Evolutionary conservation across 2,329 filamentous ascomycete species (phyloP).

Genomic region (Chalaropsis thielavioides): DNA sequence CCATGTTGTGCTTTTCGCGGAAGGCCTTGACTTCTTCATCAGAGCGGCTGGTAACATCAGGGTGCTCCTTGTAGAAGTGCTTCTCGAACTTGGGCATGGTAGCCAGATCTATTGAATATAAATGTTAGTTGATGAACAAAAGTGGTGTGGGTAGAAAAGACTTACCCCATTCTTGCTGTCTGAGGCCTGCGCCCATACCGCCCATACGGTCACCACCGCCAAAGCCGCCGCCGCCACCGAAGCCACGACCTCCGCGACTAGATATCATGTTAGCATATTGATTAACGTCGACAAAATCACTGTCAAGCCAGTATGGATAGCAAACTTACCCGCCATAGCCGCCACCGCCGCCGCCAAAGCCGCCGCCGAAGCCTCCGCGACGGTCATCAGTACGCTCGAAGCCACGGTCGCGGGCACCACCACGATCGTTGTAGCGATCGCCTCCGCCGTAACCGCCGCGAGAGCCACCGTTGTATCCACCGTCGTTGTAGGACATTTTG

Average conservation of each 20-base stretch:
- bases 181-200: conserved; percentile 72
- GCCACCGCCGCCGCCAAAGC: conserved; percentile 17
- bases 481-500: conserved; percentile 32
- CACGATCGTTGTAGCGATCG: conserved; percentile 29
- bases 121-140: not conserved
- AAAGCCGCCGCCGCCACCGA: conserved; percentile 31
- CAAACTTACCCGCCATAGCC: conserved; percentile 28
- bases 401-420: conserved; percentile 22
- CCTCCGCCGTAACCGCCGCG: conserved; percentile 24
- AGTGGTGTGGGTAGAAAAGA: conserved; percentile 20
- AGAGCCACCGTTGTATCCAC: conserved; percentile 25
- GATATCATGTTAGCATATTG: conserved; percentile 25
- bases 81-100: conserved; percentile 94
- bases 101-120: conserved; percentile 46
- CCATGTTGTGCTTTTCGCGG: conserved; percentile 71
- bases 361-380: conserved; percentile 19
- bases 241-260: conserved; percentile 27
- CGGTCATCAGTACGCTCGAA: conserved; percentile 33
- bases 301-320: not conserved
- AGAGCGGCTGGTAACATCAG: conserved; percentile 59
- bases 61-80: conserved; percentile 95
- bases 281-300: not conserved
- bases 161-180: conserved; percentile 80
- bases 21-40: conserved; percentile 73
- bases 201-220: conserved; percentile 88